Conservation (phyloP, 257 asterid species). For the Nicotiana benthamiana region DNA sequence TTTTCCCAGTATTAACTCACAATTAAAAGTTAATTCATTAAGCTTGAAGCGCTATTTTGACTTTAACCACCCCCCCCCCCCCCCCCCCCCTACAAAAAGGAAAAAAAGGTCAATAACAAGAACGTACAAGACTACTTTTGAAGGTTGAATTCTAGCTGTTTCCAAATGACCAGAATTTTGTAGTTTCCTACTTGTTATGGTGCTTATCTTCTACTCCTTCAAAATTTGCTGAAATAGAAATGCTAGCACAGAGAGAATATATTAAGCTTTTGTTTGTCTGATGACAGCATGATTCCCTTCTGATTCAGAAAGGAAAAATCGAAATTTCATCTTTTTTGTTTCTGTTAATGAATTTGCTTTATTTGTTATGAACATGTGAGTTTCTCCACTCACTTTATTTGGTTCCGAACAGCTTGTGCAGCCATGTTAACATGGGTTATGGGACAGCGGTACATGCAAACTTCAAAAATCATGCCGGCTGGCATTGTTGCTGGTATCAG, state of each 20-base stretch:
- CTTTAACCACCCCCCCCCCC: too few species aligned
- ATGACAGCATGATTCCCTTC: background rate
- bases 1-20: rapidly evolving
- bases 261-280: background rate
- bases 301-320: background rate
- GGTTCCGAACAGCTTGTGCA: slow-evolving; percentile 51
- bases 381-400: background rate
- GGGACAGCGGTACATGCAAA: slow-evolving; percentile 73
- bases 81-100: too few species aligned
- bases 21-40: too few species aligned
- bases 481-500: slow-evolving; percentile 91
- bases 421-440: slow-evolving; percentile 62
- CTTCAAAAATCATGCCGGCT: slow-evolving; percentile 93
- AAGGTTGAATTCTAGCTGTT: background rate
- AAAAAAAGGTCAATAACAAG: too few species aligned
- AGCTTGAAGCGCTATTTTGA: too few species aligned
- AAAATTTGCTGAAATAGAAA: background rate
- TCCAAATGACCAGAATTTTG: background rate
- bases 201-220: background rate
- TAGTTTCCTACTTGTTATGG: background rate
- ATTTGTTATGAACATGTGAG: background rate
- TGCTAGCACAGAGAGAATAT: background rate
- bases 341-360: background rate
- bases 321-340: background rate
- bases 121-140: background rate